Base-by-base conservation (phyloP, 768 basidiomycete genomes). In the Candolleomyces efflorescens region DNA sequence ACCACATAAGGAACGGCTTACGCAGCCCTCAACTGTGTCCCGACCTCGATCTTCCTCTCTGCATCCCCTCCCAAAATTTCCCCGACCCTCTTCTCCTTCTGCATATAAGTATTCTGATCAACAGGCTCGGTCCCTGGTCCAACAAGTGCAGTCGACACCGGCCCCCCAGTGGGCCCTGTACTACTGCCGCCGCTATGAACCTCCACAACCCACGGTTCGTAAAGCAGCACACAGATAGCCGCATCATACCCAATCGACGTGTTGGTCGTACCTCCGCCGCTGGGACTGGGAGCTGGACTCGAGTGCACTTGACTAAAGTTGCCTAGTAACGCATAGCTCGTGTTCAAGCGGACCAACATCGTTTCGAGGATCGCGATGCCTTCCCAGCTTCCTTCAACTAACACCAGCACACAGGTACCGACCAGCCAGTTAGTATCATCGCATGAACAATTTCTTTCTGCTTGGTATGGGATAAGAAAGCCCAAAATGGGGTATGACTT, bases 171-270 rank as follows among this genome's bases (percentile, higher is more conserved):
- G 11, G 32, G 32, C 11, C 63, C 61, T 9, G n/a, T n/a, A n/a
- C n/a, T n/a, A n/a, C n/a, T n/a, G n/a, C 73, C 72, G 43, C 65
- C 67, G 48, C 75, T 75, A 54, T 69, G 74, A 4, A 70, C 65
- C 44, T 77, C 74, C 5, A 77, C 56, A 17, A 78, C 60, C 71
- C 73, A 78, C 1, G 75, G 75, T 51, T 78, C 75, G 36, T 75
- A 74, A 1, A 75, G 55, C 59, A 75, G 68, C 7, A 77, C 56
- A 54, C 77, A 78, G 23, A 75, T 68, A 0, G 68, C 72, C 10
- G 73, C 71, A 52, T 78, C 77, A 32, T 70, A 73, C 2, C 76
- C 77, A 27, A 78, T 68, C 58, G 58, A 68, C 3, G 71, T 73
- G 26, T n/a, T 13, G 23, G 20, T 20, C 49, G n/a, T n/a, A n/a